A percentile compares a stretch with the other conserved stretches of the same genome.
These are phyloP conservation scores for Beauveria varroae DNA, from an alignment of 2,329 filamentous ascomycete species.

Conservation along the genomic window DNA sequence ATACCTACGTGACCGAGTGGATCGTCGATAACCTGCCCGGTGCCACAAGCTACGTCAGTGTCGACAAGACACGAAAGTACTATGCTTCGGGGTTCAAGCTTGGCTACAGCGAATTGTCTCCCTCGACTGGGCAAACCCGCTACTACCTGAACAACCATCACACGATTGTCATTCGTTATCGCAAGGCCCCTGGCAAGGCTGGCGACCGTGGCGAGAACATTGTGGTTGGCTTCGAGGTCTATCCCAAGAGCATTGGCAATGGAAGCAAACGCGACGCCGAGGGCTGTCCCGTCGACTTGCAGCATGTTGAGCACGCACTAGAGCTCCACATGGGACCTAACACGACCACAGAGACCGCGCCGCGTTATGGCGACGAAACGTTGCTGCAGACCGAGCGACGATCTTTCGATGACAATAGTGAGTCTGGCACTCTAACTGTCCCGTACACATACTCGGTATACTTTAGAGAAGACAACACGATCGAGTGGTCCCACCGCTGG, in stretches of 20 bases:
- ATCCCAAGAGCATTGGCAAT: slow-evolving; percentile 71
- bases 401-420: slow-evolving; percentile 47
- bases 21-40: slow-evolving; percentile 88
- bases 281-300: slow-evolving; percentile 62
- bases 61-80: slow-evolving; percentile 78
- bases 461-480: slow-evolving; percentile 71
- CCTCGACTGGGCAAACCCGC: slow-evolving; percentile 49
- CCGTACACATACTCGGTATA: slow-evolving; percentile 88
- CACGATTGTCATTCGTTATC: slow-evolving; percentile 74
- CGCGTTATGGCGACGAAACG: slow-evolving; percentile 42
- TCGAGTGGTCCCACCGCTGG: slow-evolving; percentile 83
- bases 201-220: slow-evolving; percentile 68
- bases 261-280: slow-evolving; percentile 49
- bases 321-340: slow-evolving; percentile 63
- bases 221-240: slow-evolving; percentile 84
- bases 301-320: slow-evolving; percentile 55
- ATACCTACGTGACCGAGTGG: slow-evolving; percentile 86
- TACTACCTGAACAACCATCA: slow-evolving; percentile 85
- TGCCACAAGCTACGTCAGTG: slow-evolving; percentile 80
- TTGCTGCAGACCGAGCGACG: slow-evolving; percentile 49
- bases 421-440: slow-evolving; percentile 60
- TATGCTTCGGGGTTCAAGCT: slow-evolving; percentile 88
- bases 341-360: slow-evolving; percentile 38
- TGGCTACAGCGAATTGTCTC: slow-evolving; percentile 63
- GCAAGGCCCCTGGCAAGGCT: slow-evolving; percentile 59